Evolutionary conservation across 345 rosid species (phyloP), one percentile per base, ranked within the genome.

Genomic region (Isatis tinctoria): DNA sequence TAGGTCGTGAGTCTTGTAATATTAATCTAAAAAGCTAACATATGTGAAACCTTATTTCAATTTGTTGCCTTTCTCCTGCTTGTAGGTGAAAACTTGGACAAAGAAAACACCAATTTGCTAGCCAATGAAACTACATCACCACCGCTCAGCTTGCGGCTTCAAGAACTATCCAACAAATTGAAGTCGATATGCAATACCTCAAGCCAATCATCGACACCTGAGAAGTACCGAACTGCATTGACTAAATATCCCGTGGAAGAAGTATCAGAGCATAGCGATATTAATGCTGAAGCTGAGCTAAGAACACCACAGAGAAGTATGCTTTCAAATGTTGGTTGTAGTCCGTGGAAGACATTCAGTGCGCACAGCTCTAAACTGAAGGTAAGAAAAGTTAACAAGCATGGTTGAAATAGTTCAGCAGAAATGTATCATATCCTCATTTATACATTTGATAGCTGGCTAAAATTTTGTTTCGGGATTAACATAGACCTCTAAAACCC

Each of bases 261-360:
- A 48, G 73, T 10, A 20, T 47, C 69, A n/a, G 69, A 77, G 33
- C 37, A 22, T 52, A 41, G 64, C 2, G 24, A 66, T 8, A 20
- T 47, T 10, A 65, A 56, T 30, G 22, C 47, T 32, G 80, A 65
- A 32, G 44, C 74, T 76, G 64, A 86, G 81, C 83, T 83, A 43
- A 79, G 58, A 76, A 91, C 93, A 28, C 95, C 95, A 0, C 81
- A 80, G 11, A 72, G 24, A 68, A 24, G 26, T 41, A 80, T 82
- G 62, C 47, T 69, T 64, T 70, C 52, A 3, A 66, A 60, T 43
- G 27, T 43, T 17, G 73, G 30, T 13, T 67, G 39, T 61, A 81
- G 80, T 69, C 95, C 90, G 14, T 83, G 87, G 89, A 79, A 79
- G 64, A 76, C 70, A 62, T 81, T 83, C 64, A 83, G 81, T 49